These are phyloP conservation scores for Salix udensis DNA, from an alignment of 345 rosid genomes.

Conservation along the genomic window DNA sequence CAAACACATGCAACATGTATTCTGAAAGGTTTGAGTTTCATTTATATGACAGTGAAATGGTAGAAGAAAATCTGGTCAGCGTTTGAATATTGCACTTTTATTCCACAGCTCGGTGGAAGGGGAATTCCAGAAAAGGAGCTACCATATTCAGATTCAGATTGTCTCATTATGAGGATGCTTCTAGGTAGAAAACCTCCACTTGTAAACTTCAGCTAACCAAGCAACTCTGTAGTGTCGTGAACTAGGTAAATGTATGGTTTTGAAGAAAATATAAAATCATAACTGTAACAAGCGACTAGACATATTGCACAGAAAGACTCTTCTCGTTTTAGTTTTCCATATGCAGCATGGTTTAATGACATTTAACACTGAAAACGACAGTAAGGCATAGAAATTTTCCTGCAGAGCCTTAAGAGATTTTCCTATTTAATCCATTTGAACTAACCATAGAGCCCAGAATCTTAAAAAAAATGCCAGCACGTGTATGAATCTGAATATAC, in stretches of 20 bases:
- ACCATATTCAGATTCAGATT: neutral
- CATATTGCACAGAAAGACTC: neutral
- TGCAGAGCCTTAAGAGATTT: neutral
- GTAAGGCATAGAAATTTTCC: neutral
- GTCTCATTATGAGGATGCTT: neutral
- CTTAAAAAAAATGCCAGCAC: neutral
- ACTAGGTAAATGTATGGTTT: neutral
- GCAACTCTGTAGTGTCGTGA: neutral
- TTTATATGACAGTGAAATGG: neutral
- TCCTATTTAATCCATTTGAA: neutral
- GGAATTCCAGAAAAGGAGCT: neutral
- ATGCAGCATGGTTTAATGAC: neutral
- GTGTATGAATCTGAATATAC: neutral
- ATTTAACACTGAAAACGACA: neutral
- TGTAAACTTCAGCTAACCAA: neutral
- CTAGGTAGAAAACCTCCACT: conserved; percentile 2
- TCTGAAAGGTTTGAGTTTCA: neutral
- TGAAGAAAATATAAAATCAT: neutral
- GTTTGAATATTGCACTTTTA: neutral
- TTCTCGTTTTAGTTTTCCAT: too few relatives aligned
- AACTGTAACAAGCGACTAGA: neutral
- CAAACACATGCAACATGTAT: neutral
- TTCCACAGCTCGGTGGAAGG: neutral
- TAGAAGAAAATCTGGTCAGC: neutral
- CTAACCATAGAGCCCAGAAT: neutral